phyloP scores from a whole-genome alignment of 2,329 filamentous ascomycete species.

The Rhinocladiella similis region DNA sequence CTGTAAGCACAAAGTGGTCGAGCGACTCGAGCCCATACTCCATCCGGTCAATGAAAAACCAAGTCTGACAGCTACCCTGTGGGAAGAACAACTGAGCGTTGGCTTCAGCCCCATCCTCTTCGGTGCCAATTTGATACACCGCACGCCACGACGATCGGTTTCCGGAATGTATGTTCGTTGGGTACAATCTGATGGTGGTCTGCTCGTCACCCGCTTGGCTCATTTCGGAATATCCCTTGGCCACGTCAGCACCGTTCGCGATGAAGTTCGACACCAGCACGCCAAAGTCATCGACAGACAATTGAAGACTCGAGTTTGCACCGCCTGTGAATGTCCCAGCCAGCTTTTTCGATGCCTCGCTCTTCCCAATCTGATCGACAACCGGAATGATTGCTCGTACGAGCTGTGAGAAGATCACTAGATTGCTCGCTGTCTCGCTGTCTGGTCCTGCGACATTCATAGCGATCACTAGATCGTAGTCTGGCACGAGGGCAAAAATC shows the following conservation, averaged over 20 bases:
- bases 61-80: conserved; percentile 7
- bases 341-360: conserved; percentile 2
- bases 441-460: conserved; percentile 1
- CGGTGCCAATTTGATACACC: not conserved
- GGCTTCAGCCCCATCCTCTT: not conserved
- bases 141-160: conserved; percentile 6
- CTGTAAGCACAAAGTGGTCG: conserved; percentile 4
- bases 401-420: not conserved
- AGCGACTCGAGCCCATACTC: conserved; percentile 5
- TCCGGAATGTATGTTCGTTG: not conserved
- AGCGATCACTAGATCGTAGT: conserved; percentile 13
- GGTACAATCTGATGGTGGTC: conserved; percentile 2
- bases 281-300: conserved; percentile 5
- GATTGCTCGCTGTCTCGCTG: not conserved
- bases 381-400: conserved; percentile 3
- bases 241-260: conserved; percentile 2
- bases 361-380: conserved; percentile 4
- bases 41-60: not conserved
- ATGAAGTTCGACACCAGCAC: conserved; percentile 4
- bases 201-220: not conserved
- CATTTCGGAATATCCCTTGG: not conserved
- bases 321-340: not conserved
- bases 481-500: conserved; percentile 10
- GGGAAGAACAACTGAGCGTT: conserved; percentile 9
- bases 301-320: not conserved